Evolutionary conservation across 1,284 basidiomycete species (phyloP).

Genomic region (Malassezia nana): DNA sequence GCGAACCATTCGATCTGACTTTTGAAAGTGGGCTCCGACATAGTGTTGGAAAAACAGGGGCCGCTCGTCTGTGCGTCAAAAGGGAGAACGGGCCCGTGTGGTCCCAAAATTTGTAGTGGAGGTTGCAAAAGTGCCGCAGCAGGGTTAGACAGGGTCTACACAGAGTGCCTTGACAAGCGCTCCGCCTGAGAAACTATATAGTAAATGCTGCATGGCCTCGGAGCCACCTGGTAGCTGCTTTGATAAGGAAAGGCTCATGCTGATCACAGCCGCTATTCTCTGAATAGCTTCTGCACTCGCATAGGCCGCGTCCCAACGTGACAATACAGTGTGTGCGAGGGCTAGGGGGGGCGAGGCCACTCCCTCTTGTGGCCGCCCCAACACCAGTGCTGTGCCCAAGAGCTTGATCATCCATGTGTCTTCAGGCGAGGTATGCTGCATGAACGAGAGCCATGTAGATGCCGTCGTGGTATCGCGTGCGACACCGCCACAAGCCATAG

Average conservation of each 20-base stretch:
- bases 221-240: not conserved
- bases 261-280: not conserved
- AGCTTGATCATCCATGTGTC: not conserved
- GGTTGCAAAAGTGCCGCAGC: not conserved
- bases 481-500: not conserved
- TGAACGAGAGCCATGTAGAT: not conserved
- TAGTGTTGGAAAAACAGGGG: conserved; percentile 18
- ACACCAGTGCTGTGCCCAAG: not conserved
- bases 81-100: not conserved
- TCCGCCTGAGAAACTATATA: not conserved
- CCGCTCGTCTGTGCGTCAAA: not conserved
- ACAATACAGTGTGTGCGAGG: not conserved
- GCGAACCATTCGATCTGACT: conserved; percentile 47
- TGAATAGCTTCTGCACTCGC: not conserved
- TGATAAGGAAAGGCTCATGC: not conserved
- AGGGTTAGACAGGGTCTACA: not conserved
- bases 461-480: not conserved
- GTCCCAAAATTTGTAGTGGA: not conserved
- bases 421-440: not conserved
- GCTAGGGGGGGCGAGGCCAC: not conserved
- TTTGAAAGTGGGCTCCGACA: conserved; percentile 37
- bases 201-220: not conserved
- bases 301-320: not conserved
- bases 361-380: not conserved
- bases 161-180: not conserved